Conservation (phyloP, 2,329 filamentous ascomycete species). For the Cryphonectria naterciae region DNA sequence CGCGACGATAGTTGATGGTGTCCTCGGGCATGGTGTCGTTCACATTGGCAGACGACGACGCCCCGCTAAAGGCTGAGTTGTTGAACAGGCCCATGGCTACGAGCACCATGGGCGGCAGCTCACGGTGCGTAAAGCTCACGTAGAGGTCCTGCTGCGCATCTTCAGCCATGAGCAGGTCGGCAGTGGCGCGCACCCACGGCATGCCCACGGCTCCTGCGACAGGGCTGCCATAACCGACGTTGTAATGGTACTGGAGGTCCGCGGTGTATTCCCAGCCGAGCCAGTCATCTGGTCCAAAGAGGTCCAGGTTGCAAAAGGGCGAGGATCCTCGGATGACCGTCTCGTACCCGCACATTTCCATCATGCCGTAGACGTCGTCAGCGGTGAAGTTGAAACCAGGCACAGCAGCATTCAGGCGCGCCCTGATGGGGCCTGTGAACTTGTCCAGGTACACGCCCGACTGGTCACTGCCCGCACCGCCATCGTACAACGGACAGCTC, state of each 20-base stretch:
- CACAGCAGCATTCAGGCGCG: constrained; percentile 56
- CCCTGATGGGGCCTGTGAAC: constrained; percentile 65
- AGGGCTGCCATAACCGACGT: constrained; percentile 65
- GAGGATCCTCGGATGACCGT: constrained; percentile 65
- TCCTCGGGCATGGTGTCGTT: constrained; percentile 69
- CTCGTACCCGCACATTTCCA: constrained; percentile 69
- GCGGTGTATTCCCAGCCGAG: constrained; percentile 69
- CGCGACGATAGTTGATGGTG: constrained; percentile 64
- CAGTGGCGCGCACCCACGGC: constrained; percentile 69
- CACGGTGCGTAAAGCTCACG: constrained; percentile 71
- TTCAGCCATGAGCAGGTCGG: constrained; percentile 50
- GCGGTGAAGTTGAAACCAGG: constrained; percentile 66
- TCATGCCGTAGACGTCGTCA: constrained; percentile 67
- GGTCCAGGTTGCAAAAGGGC: constrained; percentile 61
- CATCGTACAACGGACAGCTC: constrained; percentile 65
- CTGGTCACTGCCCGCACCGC: constrained; percentile 60
- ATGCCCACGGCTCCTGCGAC: constrained; percentile 63
- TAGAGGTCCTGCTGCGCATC: constrained; percentile 59
- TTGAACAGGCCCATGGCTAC: constrained; percentile 73
- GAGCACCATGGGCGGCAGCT: constrained; percentile 67
- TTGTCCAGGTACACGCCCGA: constrained; percentile 52
- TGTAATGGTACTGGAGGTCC: constrained; percentile 67
- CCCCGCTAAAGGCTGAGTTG: constrained; percentile 61
- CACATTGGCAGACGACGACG: constrained; percentile 46
- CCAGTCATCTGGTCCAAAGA: constrained; percentile 67